Evolutionary conservation across 2,329 filamentous ascomycete genomes (phyloP), one percentile per base, ranked within the genome.

Genomic region (Trichoderma citrinoviride): DNA sequence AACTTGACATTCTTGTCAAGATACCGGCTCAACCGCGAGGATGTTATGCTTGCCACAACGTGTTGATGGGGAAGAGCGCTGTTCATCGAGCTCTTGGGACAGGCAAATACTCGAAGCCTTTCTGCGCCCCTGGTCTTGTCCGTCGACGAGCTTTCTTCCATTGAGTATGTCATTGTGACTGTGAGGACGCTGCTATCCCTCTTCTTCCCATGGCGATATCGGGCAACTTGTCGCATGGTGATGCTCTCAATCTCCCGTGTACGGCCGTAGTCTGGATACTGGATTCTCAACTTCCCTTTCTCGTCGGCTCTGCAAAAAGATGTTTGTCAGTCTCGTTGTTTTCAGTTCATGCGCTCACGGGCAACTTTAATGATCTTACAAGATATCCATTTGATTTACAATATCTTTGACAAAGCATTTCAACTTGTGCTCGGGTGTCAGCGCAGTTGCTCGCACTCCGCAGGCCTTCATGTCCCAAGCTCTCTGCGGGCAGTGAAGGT

Each of bases 401-500:
- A 76, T 47, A 1, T 55, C 64, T 15, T 67, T 19, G 15, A 70
- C 70, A 54, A 73, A 71, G 4, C 19, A 21, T 41, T 44, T 57
- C 25, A 74, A 68, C 5, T 37, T 62, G 7, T 64, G 27, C 4
- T 71, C 68, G 12, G 61, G 50, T 4, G 64, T 41, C 43, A 67
- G 63, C 17, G 66, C 53, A 15, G 47, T 53, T 1, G 65, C 65
- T 6, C 67, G 69, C 5, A 63, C 68, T 10, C 69, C 62, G n/a
- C 64, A 66, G 15, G 75, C 57, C 17, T 74, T 71, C 29, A 77
- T 64, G 53, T 76, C 75, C 75, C 75, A 77, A 1, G 74, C 71
- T 10, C 71, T 68, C 5, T 65, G 66, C 6, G 71, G 64, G 37
- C 75, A 77, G 29, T 77, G 75, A 2, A 77, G 52, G 40, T 70